Conservation (phyloP, 495 filamentous ascomycete species). For the Lentithecium fluviatile region DNA sequence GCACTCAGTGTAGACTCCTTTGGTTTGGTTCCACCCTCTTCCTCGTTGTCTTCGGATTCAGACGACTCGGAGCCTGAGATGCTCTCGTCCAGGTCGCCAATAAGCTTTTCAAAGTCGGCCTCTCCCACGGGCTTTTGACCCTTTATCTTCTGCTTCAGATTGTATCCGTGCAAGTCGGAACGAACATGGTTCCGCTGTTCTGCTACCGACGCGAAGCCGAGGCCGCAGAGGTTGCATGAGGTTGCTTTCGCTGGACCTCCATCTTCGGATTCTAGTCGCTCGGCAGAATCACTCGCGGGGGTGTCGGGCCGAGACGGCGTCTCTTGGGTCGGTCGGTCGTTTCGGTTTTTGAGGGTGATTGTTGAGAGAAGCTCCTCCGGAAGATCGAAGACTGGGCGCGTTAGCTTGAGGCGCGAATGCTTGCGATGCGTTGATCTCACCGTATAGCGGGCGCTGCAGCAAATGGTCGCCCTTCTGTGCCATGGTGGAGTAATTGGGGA, state of each 20-base stretch:
- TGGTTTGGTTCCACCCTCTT: slow-evolving; percentile 41
- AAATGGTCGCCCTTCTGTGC: slow-evolving; percentile 52
- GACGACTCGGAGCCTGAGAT: slow-evolving; percentile 77
- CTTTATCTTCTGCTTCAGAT: slow-evolving; percentile 82
- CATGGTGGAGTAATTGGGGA: slow-evolving; percentile 6
- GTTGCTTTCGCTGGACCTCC: slow-evolving; percentile 60
- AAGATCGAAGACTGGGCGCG: slow-evolving; percentile 73
- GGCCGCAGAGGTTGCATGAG: slow-evolving; percentile 76
- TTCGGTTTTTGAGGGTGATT: slow-evolving; percentile 47
- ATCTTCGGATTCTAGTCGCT: slow-evolving; percentile 43
- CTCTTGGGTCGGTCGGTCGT: slow-evolving; percentile 16
- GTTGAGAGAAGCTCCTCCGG: slow-evolving; percentile 73
- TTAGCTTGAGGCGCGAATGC: background rate
- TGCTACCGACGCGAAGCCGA: slow-evolving; percentile 65
- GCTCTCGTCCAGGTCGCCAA: slow-evolving; percentile 83
- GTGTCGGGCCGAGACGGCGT: slow-evolving; percentile 7
- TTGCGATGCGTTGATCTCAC: slow-evolving; percentile 40
- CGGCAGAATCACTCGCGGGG: slow-evolving; percentile 30
- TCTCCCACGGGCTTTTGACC: slow-evolving; percentile 69
- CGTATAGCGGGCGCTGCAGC: slow-evolving; percentile 64
- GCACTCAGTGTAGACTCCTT: slow-evolving; percentile 66
- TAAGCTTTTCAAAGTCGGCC: slow-evolving; percentile 74
- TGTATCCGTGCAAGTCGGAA: slow-evolving; percentile 93
- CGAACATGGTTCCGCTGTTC: slow-evolving; percentile 84
- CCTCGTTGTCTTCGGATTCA: slow-evolving; percentile 52